Base-by-base conservation (phyloP, 345 rosid genomes). In the Lepidium africanum region DNA sequence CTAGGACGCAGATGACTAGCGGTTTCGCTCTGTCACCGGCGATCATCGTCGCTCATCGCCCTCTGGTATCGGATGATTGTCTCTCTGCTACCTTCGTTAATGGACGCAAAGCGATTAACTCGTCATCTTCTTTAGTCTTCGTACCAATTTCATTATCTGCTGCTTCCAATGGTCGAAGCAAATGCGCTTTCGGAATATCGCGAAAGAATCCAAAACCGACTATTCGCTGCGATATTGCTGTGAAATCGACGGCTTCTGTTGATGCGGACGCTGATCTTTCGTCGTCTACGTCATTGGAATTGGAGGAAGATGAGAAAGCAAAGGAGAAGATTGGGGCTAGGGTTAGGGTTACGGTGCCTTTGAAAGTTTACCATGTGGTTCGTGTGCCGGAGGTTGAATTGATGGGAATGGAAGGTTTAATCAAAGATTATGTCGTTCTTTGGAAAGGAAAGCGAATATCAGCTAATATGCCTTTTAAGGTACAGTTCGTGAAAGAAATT, bases 301-400 rank as follows among this genome's bases (percentile, higher is more conserved):
- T 69, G 30, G 81, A 76, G 40, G 79, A 69, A 41, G 76, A 63
- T 23, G 76, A 67, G 48, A 49, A 59, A 14, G 69, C 65, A 30
- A 75, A 66, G 57, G 72, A 68, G 69, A 83, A 72, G 73, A 66
- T 83, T 0, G 99, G 99, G 52, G 84, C 84, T 5, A 86, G 71
- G 76, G 81, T 94, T 46, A 81, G 83, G 81, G 97, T 94, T 53
- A 94, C 76, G 65, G 91, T 30, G 45, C 95, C 96, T 14, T 52
- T 94, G 69, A 94, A 86, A 74, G 93, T 91, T 2, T 94, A 94
- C 77, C 99, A 94, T 40, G 96, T 89, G 59, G 84, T 83, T 55
- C 83, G 86, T 7, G 91, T 86, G 7, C 82, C 83, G 19, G 95
- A 89, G 80, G 38, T 86, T 41, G 97, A 91, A 72, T 81, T 94